Evolutionary conservation across 2,329 filamentous ascomycete genomes (phyloP).

Genomic region (Arthrinium puccinioides): DNA sequence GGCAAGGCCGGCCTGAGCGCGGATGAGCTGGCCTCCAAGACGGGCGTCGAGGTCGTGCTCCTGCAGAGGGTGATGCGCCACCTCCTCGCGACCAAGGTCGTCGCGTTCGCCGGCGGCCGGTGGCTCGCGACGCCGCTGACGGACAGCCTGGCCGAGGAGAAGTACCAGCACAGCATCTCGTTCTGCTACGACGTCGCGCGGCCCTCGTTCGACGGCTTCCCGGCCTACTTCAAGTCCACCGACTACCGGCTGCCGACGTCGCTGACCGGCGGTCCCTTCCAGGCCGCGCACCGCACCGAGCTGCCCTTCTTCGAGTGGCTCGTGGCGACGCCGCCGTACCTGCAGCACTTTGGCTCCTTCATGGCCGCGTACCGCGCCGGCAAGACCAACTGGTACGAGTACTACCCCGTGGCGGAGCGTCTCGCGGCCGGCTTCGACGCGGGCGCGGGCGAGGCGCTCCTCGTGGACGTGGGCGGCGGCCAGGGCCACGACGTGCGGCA

Average conservation of each 20-base stretch:
- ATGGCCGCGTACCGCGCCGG: constrained; percentile 1
- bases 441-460: constrained; percentile 12
- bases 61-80: constrained; percentile 5
- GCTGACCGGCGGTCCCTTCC: constrained; percentile 10
- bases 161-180: constrained; percentile 31
- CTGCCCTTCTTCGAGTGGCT: constrained; percentile 1
- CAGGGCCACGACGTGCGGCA: constrained; percentile 4
- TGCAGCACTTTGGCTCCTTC: constrained; percentile 6
- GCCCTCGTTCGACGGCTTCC: constrained; percentile 8
- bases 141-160: constrained; percentile 28
- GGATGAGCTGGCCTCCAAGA: constrained; percentile 1
- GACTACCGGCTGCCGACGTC: constrained; percentile 10
- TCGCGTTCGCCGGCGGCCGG: background rate
- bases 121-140: constrained; percentile 19
- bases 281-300: constrained; percentile 2
- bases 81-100: constrained; percentile 2
- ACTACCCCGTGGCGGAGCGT: background rate
- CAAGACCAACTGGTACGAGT: constrained; percentile 1
- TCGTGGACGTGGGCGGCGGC: constrained; percentile 6
- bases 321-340: background rate
- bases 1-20: constrained; percentile 1
- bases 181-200: constrained; percentile 10
- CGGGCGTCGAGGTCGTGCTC: background rate
- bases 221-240: constrained; percentile 6
- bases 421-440: constrained; percentile 5